Evolutionary conservation across 2,329 filamentous ascomycete genomes (phyloP).

Genomic region (Colletotrichum filicis): DNA sequence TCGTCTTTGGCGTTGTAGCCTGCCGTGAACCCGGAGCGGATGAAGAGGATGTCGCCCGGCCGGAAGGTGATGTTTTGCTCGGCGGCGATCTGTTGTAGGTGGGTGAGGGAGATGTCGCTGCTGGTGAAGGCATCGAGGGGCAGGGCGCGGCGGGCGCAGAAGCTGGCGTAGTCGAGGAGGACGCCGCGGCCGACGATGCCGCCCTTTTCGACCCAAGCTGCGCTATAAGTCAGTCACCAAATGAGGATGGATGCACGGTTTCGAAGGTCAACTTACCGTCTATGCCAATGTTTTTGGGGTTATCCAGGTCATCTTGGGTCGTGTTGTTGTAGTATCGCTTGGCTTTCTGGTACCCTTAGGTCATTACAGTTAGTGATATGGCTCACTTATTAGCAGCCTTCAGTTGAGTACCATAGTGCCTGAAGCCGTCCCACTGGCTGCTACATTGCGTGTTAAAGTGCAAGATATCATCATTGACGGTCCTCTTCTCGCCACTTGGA

Average conservation of each 20-base stretch:
- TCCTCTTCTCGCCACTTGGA: constrained; percentile 38
- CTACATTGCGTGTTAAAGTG: constrained; percentile 50
- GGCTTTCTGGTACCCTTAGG: constrained; percentile 47
- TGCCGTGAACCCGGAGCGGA: constrained; percentile 49
- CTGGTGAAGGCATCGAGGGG: constrained; percentile 61
- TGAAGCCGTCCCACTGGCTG: constrained; percentile 52
- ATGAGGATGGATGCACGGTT: no score
- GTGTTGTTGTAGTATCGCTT: constrained; percentile 46
- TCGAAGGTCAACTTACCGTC: constrained; percentile 32
- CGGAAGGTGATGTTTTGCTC: constrained; percentile 56
- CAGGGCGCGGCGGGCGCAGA: constrained; percentile 61
- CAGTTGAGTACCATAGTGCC: constrained; percentile 43
- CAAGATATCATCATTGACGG: constrained; percentile 47
- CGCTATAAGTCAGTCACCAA: background rate
- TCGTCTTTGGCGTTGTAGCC: constrained; percentile 42
- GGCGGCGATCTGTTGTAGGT: constrained; percentile 41
- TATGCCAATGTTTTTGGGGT: constrained; percentile 52
- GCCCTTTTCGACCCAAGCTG: constrained; percentile 40
- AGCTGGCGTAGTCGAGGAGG: constrained; percentile 63
- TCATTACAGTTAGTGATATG: background rate
- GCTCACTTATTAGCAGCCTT: constrained; percentile 5
- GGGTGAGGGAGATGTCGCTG: constrained; percentile 56
- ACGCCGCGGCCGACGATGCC: constrained; percentile 62
- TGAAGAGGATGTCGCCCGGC: constrained; percentile 63
- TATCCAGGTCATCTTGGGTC: constrained; percentile 55